Evolutionary conservation across 805 yeast genomes (phyloP).

Genomic region (Ogataea naganishii): DNA sequence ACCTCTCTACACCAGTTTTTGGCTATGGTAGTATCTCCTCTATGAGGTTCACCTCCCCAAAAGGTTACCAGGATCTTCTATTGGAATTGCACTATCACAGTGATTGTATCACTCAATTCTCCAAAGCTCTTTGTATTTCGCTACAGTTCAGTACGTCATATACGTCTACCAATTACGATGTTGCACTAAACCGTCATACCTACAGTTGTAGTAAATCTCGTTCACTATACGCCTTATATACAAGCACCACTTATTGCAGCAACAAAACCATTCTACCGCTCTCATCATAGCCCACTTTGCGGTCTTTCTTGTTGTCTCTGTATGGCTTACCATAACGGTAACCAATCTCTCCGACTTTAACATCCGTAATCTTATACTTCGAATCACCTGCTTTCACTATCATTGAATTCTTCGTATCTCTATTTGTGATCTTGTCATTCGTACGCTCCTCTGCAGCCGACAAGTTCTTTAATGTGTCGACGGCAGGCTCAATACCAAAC

Average conservation of each 20-base stretch:
- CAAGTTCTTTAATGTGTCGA: slow-evolving; percentile 61
- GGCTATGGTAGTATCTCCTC: too few relatives aligned
- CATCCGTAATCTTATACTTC: slow-evolving; percentile 63
- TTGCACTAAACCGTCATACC: too few relatives aligned
- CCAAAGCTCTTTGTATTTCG: too few relatives aligned
- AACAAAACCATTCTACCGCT: slow-evolving; percentile 45
- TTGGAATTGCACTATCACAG: too few relatives aligned
- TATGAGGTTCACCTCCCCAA: too few relatives aligned
- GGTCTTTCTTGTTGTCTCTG: slow-evolving; percentile 83
- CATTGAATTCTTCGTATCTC: slow-evolving; percentile 13
- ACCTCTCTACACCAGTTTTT: too few relatives aligned
- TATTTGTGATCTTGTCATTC: slow-evolving; percentile 9
- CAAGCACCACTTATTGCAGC: slow-evolving; percentile 16
- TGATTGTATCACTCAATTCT: too few relatives aligned
- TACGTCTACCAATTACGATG: too few relatives aligned
- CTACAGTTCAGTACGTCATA: too few relatives aligned
- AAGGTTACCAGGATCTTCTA: too few relatives aligned
- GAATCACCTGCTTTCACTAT: slow-evolving; percentile 17
- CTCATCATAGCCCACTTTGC: slow-evolving; percentile 64
- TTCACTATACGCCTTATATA: too few relatives aligned
- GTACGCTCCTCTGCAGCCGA: slow-evolving; percentile 50
- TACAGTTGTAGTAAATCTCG: too few relatives aligned
- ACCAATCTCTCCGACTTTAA: slow-evolving; percentile 80
- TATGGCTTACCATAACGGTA: slow-evolving; percentile 84
- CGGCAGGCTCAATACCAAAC: slow-evolving; percentile 82